Evolutionary conservation across 2,329 filamentous ascomycete genomes (phyloP), one percentile per base, ranked within the genome.

Genomic region (Exutisphaerella laricina): DNA sequence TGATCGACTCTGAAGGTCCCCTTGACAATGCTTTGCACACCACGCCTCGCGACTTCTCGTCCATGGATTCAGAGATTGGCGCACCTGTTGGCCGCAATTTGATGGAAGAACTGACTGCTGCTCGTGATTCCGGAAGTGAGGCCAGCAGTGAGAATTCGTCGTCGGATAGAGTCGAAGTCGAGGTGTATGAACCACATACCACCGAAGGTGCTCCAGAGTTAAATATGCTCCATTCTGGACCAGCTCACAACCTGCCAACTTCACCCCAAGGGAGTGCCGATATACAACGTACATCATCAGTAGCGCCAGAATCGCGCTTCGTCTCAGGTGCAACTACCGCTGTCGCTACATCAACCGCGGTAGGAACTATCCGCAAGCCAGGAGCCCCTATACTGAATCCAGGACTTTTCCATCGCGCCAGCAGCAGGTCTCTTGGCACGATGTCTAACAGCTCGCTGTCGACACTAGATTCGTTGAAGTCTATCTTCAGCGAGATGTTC

Each of bases 51-150:
- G 43, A 57, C 10, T 52, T 58, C 41, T 53, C 43, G 49, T 53
- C 13, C 55, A 43, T 58, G 14, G 60, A 53, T 17, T 52, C 53
- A 20, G 47, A 45, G 4, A 30, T 48, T 10, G 47, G 45, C 37
- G 34, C 25, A 4, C 13, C 30, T 23, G 22, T 50, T 3, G 59
- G 60, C 17, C 54, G 60, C 23, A 65, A 62, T 36, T 49, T 65
- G 4, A 57, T 64, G 49, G 61, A 65, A 29, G 62, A 65, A 47
- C 44, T 65, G 12, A 49, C 49, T 8, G 53, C 58, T 13, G 51
- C 50, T 7, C 48, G 49, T 17, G 51, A 44, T 9, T 28, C 37
- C 10, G 33, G 23, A 5, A n/a, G 7, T 8, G 33, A 35, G 10
- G 14, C 33, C 16, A 14, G 33, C 9, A 35, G 33, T 35, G 33